Conservation (phyloP, 192 early-diverging fungal species). For the Coemansia sp. region DNA sequence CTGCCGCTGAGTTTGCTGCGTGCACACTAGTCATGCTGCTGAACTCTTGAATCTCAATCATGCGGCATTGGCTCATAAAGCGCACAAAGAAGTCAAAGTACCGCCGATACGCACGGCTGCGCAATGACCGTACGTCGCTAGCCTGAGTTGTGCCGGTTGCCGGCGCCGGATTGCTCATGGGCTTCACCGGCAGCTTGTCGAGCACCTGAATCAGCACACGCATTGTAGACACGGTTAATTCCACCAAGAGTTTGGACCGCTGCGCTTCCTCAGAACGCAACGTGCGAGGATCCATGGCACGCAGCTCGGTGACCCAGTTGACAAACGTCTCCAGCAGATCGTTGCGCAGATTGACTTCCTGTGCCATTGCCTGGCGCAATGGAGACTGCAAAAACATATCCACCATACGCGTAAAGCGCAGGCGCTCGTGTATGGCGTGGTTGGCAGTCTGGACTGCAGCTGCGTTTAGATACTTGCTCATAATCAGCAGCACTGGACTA, state of each 20-base stretch:
- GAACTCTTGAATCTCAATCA: conserved; percentile 54
- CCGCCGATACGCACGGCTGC: conserved; percentile 45
- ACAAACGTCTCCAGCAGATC: conserved; percentile 53
- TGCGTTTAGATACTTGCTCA: conserved; percentile 50
- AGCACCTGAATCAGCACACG: conserved; percentile 43
- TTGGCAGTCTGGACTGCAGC: conserved; percentile 30
- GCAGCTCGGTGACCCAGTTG: conserved; percentile 53
- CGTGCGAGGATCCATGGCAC: conserved; percentile 52
- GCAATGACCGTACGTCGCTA: conserved; percentile 41
- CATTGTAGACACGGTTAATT: conserved; percentile 47
- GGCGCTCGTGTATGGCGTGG: conserved; percentile 45
- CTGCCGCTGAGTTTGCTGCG: conserved; percentile 36
- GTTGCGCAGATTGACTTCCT: conserved; percentile 54
- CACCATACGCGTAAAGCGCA: conserved; percentile 47
- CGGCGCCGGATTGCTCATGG: conserved; percentile 26
- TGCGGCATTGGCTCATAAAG: conserved; percentile 56
- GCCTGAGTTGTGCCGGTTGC: conserved; percentile 19
- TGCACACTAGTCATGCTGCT: conserved; percentile 55
- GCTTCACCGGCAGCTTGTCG: conserved; percentile 52
- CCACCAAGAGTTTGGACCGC: conserved; percentile 41
- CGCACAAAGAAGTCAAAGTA: conserved; percentile 58
- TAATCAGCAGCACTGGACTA: conserved; percentile 44
- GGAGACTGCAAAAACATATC: conserved; percentile 49
- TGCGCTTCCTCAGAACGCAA: conserved; percentile 42
- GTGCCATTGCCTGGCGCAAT: conserved; percentile 45